A percentile compares a stretch with the other conserved stretches of the same genome.
Evolutionary conservation across 768 basidiomycete genomes (phyloP).

Genomic region (Amanita fuliginea): DNA sequence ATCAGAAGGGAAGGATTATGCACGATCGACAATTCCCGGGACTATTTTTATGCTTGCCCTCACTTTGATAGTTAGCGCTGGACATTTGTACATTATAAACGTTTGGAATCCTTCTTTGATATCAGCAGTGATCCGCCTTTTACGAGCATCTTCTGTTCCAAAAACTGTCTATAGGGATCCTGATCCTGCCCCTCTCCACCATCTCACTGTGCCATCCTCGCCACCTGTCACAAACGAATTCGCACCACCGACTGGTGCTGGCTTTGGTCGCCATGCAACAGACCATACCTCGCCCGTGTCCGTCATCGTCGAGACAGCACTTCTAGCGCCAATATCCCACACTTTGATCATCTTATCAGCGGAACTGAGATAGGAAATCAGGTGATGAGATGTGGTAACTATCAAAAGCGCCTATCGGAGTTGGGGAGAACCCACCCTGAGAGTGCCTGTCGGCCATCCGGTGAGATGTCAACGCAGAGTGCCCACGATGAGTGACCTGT

Average conservation of each 20-base stretch:
- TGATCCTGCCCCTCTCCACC: slow-evolving; percentile 67
- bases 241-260: slow-evolving; percentile 39
- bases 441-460: slow-evolving; percentile 44
- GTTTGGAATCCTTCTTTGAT: no score
- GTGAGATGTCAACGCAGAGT: slow-evolving; percentile 70
- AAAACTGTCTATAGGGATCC: slow-evolving; percentile 3
- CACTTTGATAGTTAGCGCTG: no score
- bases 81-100: no score
- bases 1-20: neutral
- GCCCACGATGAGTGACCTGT: slow-evolving; percentile 91
- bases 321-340: slow-evolving; percentile 72
- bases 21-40: neutral
- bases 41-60: neutral
- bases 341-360: slow-evolving; percentile 81
- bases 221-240: slow-evolving; percentile 68
- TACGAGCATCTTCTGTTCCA: neutral
- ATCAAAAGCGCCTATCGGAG: neutral
- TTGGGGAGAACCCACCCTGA: slow-evolving; percentile 22
- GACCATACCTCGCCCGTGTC: slow-evolving; percentile 80
- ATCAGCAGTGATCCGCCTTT: neutral
- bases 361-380: slow-evolving; percentile 33
- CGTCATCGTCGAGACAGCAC: slow-evolving; percentile 66
- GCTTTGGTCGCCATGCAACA: slow-evolving; percentile 68
- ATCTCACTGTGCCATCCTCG: slow-evolving; percentile 62
- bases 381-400: neutral